Conservation (phyloP, 164 flowering plant species). For the Paratinospora sagittata region DNA sequence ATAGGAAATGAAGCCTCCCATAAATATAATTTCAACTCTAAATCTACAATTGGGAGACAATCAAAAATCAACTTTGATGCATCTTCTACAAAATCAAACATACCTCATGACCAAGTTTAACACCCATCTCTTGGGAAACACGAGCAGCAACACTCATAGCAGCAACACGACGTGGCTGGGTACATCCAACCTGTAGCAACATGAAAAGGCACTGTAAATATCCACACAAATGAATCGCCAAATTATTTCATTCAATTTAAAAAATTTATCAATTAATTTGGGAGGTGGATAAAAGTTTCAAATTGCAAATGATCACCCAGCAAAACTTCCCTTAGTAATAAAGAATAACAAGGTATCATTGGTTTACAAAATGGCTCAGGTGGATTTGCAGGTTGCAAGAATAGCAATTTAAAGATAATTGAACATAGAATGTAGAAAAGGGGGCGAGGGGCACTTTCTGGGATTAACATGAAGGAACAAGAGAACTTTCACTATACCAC, state of each 20-base stretch:
- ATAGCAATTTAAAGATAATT: too few relatives aligned
- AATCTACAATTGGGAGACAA: background rate
- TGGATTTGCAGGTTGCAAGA: too few relatives aligned
- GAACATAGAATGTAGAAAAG: too few relatives aligned
- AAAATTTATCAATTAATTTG: background rate
- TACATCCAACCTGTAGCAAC: constrained; percentile 69
- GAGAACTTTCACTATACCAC: too few relatives aligned
- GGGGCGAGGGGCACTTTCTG: too few relatives aligned
- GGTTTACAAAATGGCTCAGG: too few relatives aligned
- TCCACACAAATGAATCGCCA: background rate
- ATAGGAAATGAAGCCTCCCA: background rate
- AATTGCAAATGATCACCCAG: background rate
- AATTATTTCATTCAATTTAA: background rate
- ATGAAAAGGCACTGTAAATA: background rate
- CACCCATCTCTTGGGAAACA: constrained; percentile 98
- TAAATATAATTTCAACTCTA: background rate
- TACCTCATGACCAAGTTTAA: constrained; percentile 99
- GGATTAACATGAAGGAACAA: too few relatives aligned
- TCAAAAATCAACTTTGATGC: too few relatives aligned
- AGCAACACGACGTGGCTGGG: constrained; percentile 97
- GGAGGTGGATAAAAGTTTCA: background rate
- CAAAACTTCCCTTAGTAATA: too few relatives aligned
- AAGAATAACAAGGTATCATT: too few relatives aligned
- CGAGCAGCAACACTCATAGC: constrained; percentile 99
- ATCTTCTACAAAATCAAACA: background rate